These are phyloP conservation scores for Ophidiomyces ophidiicola DNA, from an alignment of 2,329 filamentous ascomycete species.

Conservation along the genomic window DNA sequence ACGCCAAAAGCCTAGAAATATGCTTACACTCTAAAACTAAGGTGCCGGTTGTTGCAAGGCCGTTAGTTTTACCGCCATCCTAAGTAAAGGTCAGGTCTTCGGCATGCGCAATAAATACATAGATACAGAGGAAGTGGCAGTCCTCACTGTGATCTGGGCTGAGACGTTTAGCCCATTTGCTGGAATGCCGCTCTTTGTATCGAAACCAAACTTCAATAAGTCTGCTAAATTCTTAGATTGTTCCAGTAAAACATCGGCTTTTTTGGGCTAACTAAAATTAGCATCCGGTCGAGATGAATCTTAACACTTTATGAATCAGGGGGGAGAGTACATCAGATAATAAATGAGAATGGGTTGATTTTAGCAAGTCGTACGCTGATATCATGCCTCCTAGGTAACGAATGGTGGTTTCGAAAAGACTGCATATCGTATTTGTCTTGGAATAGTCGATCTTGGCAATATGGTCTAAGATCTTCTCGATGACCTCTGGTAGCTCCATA, in stretches of 20 bases:
- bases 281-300: not conserved
- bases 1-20: not conserved
- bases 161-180: slow-evolving; percentile 55
- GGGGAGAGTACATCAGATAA: slow-evolving; percentile 29
- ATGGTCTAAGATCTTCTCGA: slow-evolving; percentile 58
- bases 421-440: slow-evolving; percentile 49
- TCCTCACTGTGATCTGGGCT: slow-evolving; percentile 31
- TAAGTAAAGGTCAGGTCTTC: slow-evolving; percentile 14
- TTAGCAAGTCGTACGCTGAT: slow-evolving; percentile 57
- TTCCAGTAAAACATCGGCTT: slow-evolving; percentile 38
- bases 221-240: slow-evolving; percentile 61
- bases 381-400: slow-evolving; percentile 72
- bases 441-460: slow-evolving; percentile 61
- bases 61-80: slow-evolving; percentile 48
- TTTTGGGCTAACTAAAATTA: slow-evolving; percentile 10
- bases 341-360: slow-evolving; percentile 48
- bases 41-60: slow-evolving; percentile 64
- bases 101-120: not conserved
- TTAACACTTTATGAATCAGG: not conserved
- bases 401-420: slow-evolving; percentile 82
- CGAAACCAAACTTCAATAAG: slow-evolving; percentile 62
- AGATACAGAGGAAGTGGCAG: not conserved
- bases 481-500: slow-evolving; percentile 57
- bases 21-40: slow-evolving; percentile 57
- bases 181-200: slow-evolving; percentile 63